phyloP scores from a whole-genome alignment of 1,284 basidiomycete species.

The Irpex sp. region DNA sequence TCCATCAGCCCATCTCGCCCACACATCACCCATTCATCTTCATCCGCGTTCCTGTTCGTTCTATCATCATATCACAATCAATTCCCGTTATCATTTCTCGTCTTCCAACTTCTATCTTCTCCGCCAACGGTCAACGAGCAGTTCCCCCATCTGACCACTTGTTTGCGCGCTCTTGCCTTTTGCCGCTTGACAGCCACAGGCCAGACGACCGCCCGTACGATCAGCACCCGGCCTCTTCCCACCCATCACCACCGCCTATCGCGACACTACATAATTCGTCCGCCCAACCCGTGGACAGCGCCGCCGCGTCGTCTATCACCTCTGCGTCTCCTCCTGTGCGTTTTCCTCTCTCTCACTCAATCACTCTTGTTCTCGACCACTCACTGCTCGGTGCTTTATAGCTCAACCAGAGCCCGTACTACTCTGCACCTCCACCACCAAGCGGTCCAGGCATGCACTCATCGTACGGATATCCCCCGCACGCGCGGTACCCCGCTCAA shows the following conservation, averaged over 20 bases:
- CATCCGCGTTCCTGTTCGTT: background rate
- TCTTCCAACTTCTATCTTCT: background rate
- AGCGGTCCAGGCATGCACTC: conserved; percentile 12
- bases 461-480: conserved; percentile 8
- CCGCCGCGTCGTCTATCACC: conserved; percentile 39
- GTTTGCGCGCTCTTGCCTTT: conserved; percentile 14
- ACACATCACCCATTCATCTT: conserved; percentile 4
- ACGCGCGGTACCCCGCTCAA: conserved; percentile 20
- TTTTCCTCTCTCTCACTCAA: conserved; percentile 27
- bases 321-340: conserved; percentile 44
- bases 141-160: background rate
- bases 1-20: conserved; percentile 7
- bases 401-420: conserved; percentile 4
- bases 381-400: conserved; percentile 4
- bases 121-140: background rate
- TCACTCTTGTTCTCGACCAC: conserved; percentile 12
- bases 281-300: conserved; percentile 46
- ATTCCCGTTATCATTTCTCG: conserved; percentile 16
- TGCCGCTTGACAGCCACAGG: conserved; percentile 3
- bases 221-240: conserved; percentile 33
- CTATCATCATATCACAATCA: conserved; percentile 8
- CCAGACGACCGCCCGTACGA: conserved; percentile 36
- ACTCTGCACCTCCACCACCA: conserved; percentile 2
- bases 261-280: conserved; percentile 57
- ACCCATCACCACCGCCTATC: conserved; percentile 53